These are phyloP conservation scores for Encephalitozoon cuniculi DNA, from an alignment of 371 early-diverging fungal genomes.

Conservation along the genomic window DNA sequence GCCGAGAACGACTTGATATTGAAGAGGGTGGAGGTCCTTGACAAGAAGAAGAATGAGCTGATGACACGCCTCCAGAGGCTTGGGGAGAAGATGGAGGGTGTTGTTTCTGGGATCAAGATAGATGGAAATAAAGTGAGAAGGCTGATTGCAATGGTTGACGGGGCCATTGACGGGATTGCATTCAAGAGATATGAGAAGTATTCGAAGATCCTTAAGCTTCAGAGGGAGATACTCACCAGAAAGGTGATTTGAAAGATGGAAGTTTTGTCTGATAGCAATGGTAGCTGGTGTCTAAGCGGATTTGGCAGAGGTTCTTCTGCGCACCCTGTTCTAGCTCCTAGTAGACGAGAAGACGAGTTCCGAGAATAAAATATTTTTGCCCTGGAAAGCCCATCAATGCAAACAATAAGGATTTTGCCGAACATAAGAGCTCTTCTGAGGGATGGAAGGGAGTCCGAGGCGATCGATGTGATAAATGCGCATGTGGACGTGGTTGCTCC, in stretches of 20 bases:
- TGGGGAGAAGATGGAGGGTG: background rate
- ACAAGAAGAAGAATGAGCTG: slow-evolving; percentile 1
- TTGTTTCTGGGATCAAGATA: background rate
- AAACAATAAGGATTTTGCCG: slow-evolving; percentile 28
- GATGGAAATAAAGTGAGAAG: background rate
- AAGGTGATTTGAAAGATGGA: background rate
- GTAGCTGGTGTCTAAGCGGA: background rate
- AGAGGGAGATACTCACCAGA: slow-evolving; percentile 14
- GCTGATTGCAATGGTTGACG: background rate
- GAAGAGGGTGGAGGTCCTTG: background rate
- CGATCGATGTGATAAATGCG: slow-evolving; percentile 6
- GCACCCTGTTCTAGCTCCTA: background rate
- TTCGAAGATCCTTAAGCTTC: slow-evolving; percentile 8
- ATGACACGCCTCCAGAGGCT: background rate
- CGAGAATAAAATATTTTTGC: slow-evolving; percentile 6
- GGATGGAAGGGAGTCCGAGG: slow-evolving; percentile 13
- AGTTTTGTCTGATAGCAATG: background rate
- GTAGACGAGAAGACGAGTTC: background rate
- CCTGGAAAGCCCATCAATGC: slow-evolving; percentile 10
- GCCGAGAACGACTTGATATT: background rate
- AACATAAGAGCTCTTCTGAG: slow-evolving; percentile 21
- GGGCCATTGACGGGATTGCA: background rate
- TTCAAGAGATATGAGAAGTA: slow-evolving; percentile 11
- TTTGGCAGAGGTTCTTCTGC: background rate
- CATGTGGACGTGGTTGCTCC: slow-evolving; percentile 15